Conservation (phyloP, 495 filamentous ascomycete species). For the Trichoderma gamsii region DNA sequence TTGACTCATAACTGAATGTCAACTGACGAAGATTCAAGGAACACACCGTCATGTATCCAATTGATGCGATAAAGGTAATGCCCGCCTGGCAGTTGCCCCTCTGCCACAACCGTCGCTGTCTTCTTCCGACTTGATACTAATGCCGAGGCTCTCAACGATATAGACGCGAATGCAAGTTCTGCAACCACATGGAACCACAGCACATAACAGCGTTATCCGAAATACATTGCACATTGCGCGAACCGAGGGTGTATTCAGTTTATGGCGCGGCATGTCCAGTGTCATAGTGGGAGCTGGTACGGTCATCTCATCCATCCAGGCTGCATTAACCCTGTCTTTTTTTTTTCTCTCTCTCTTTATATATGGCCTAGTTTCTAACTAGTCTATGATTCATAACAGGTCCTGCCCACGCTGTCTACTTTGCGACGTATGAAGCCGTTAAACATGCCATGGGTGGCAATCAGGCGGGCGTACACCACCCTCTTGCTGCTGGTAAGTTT, state of each 20-base stretch:
- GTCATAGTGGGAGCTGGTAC: constrained; percentile 85
- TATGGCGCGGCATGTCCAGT: constrained; percentile 96
- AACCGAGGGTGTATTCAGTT: constrained; percentile 78
- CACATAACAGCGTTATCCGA: constrained; percentile 88
- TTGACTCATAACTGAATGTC: constrained; percentile 1
- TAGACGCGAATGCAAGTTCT: constrained; percentile 97
- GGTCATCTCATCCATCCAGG: neutral
- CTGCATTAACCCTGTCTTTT: constrained; percentile 6
- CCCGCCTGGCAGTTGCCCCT: neutral
- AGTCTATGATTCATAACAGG: constrained; percentile 46
- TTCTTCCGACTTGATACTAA: neutral
- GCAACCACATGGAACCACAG: constrained; percentile 74
- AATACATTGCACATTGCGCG: constrained; percentile 85
- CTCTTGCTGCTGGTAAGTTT: constrained; percentile 75
- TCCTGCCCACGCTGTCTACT: constrained; percentile 95
- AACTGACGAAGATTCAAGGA: constrained; percentile 41
- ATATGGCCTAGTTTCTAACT: constrained; percentile 16
- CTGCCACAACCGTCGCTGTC: neutral
- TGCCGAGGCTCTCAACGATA: constrained; percentile 28
- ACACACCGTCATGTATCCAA: constrained; percentile 96
- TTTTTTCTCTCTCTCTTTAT: neutral
- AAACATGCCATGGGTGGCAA: constrained; percentile 96
- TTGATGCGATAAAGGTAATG: constrained; percentile 92
- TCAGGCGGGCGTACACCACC: constrained; percentile 80
- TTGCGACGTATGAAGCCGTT: constrained; percentile 93